Evolutionary conservation across 768 basidiomycete species (phyloP), one percentile per base, ranked within the genome.

Genomic region (Phaeolepiota aurea): DNA sequence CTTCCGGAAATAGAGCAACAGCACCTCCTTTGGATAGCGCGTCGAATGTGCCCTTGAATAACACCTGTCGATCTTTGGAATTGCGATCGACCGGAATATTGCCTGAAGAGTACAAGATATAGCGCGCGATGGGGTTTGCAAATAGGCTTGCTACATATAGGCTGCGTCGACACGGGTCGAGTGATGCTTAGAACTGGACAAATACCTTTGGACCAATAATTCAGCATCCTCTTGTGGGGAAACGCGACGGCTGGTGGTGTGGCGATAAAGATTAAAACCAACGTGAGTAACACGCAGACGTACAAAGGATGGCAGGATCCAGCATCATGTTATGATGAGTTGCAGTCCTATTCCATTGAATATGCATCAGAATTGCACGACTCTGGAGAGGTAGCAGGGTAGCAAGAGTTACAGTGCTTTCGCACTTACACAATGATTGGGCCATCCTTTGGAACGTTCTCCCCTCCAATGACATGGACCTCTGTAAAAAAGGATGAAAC

Each of bases 31-130:
- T 66, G 13, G 79, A 71, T 30, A 99, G 71, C 1, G 84, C 82
- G 38, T 94, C 85, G 51, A 97, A 83, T 0, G 93, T 96, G 32
- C 89, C 87, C 47, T 77, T 76, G 65, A 96, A 93, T 13, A 98
- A 69, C 14, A 77, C 74, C 53, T 86, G 85, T 41, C 90, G 82
- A 63, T 99, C 92, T 65, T 89, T 90, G 45, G 77, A 87, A 65
- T 88, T 92, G 45, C 96, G 78, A 60, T 96, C 93, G 23, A 98
- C 94, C 16, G 94, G 92, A 48, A 99, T 93, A 59, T 96, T 96
- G n/a, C 96, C 93, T 2, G 94, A 86, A 45, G 86, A 85, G 40
- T 76, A 75, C 5, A 98, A 70, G 44, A 98, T 73, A 48, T 77
- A 81, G 19, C 74, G 71, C 42, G 83, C 65, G 7, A 78, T 58